phyloP scores from a whole-genome alignment of 352 stramenopile species.

The Globisporangium polare region DNA sequence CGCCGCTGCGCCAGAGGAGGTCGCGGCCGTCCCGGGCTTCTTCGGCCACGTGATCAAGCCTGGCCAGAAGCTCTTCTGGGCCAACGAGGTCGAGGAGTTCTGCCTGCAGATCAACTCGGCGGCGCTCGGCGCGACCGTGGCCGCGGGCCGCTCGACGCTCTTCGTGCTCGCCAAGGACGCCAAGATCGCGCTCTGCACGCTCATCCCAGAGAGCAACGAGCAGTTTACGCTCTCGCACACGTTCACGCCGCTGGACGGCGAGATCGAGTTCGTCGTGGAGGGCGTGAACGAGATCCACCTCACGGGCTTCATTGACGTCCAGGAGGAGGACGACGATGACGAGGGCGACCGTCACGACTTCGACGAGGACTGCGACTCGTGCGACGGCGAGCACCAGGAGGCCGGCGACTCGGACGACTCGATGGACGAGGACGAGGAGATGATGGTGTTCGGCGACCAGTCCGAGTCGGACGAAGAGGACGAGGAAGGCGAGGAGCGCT shows the following conservation, averaged over 20 bases:
- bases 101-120: slow-evolving; percentile 75
- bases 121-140: slow-evolving; percentile 51
- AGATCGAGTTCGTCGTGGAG: slow-evolving; percentile 65
- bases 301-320: slow-evolving; percentile 74
- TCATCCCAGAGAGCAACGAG: slow-evolving; percentile 49
- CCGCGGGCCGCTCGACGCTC: slow-evolving; percentile 64
- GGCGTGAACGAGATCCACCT: slow-evolving; percentile 78
- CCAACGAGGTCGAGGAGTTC: slow-evolving; percentile 74
- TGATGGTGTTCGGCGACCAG: slow-evolving; percentile 61
- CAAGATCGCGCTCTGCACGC: slow-evolving; percentile 76
- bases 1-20: slow-evolving; percentile 20
- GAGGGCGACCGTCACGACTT: slow-evolving; percentile 40
- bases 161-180: slow-evolving; percentile 60
- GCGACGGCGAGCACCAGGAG: slow-evolving; percentile 30
- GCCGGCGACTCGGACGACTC: slow-evolving; percentile 28
- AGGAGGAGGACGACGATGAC: slow-evolving; percentile 73
- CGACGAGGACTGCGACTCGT: slow-evolving; percentile 19
- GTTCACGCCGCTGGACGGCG: slow-evolving; percentile 73
- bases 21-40: slow-evolving; percentile 67
- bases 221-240: slow-evolving; percentile 79
- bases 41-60: slow-evolving; percentile 70
- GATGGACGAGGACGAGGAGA: slow-evolving; percentile 44
- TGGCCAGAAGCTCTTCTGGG: slow-evolving; percentile 59
- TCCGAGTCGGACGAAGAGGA: slow-evolving; percentile 41
- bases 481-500: slow-evolving; percentile 39